phyloP scores from a whole-genome alignment of 2,329 filamentous ascomycete species.

The Aspergillus costaricaensis region DNA sequence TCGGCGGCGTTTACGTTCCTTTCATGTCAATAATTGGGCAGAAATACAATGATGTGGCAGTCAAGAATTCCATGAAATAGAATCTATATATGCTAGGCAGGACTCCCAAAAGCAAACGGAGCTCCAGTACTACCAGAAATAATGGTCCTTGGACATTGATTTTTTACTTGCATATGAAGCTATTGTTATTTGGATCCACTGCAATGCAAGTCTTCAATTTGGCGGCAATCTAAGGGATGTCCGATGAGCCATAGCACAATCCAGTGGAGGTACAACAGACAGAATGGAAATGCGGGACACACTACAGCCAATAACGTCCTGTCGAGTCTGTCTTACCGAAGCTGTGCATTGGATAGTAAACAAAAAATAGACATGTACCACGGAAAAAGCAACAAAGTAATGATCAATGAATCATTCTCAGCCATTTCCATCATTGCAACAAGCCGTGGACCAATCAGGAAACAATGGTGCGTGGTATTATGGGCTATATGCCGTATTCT shows the following conservation, averaged over 20 bases:
- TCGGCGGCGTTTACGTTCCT: background rate
- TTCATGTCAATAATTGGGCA: background rate
- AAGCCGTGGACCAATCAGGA: background rate
- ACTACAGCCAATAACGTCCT: background rate
- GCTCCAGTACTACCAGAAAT: too few relatives aligned
- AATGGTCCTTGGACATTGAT: too few relatives aligned
- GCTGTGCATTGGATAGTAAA: background rate
- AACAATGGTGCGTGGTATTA: constrained; percentile 5
- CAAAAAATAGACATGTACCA: background rate
- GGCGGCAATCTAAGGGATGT: too few relatives aligned
- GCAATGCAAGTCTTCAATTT: too few relatives aligned
- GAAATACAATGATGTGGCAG: background rate
- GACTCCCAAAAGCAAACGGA: too few relatives aligned
- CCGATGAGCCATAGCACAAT: too few relatives aligned
- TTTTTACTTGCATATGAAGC: too few relatives aligned
- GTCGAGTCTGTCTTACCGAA: background rate
- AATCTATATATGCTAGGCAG: background rate
- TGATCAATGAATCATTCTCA: background rate
- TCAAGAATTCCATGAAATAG: background rate
- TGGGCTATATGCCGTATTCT: background rate
- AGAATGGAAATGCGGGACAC: too few relatives aligned
- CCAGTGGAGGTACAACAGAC: too few relatives aligned
- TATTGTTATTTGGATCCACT: too few relatives aligned
- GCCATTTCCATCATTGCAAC: background rate
- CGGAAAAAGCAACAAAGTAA: background rate